These are phyloP conservation scores for Debaryomyces hansenii DNA, from an alignment of 805 yeast species.

Conservation along the genomic window DNA sequence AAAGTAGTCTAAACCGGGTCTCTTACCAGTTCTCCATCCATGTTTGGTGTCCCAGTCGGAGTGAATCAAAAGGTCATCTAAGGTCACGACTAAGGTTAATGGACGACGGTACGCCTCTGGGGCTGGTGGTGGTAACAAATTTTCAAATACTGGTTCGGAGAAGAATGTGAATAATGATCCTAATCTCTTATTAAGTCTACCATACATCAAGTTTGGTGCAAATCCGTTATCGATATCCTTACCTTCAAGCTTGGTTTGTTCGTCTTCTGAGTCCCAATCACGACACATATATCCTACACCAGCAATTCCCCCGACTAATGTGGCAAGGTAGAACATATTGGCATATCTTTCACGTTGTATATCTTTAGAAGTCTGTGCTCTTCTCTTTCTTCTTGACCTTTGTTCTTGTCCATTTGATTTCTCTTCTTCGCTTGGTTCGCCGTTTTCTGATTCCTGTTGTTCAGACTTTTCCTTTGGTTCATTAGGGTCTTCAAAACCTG, in stretches of 20 bases:
- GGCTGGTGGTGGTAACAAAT: constrained; percentile 91
- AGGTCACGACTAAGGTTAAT: constrained; percentile 79
- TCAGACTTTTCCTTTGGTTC: constrained; percentile 17
- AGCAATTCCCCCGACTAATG: constrained; percentile 52
- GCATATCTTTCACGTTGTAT: constrained; percentile 81
- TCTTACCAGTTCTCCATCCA: constrained; percentile 98
- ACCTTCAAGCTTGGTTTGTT: constrained; percentile 50
- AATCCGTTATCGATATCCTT: constrained; percentile 65
- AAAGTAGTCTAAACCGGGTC: constrained; percentile 98
- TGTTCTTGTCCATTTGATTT: constrained; percentile 11
- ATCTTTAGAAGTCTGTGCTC: constrained; percentile 65
- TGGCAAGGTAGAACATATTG: constrained; percentile 64
- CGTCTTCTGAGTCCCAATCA: constrained; percentile 82
- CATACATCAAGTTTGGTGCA: constrained; percentile 61
- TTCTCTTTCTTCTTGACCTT: constrained; percentile 44
- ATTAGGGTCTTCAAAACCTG: constrained; percentile 66
- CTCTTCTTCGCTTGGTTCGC: constrained; percentile 8
- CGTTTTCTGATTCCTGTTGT: constrained; percentile 11
- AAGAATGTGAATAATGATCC: constrained; percentile 76
- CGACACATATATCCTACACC: constrained; percentile 71
- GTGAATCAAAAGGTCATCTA: constrained; percentile 89
- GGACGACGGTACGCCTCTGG: constrained; percentile 91
- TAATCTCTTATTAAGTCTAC: constrained; percentile 69
- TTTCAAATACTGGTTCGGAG: constrained; percentile 91
- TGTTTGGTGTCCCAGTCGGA: constrained; percentile 87